Evolutionary conservation across 441 rosid genomes (phyloP).

Genomic region (Bruguiera hainesii): DNA sequence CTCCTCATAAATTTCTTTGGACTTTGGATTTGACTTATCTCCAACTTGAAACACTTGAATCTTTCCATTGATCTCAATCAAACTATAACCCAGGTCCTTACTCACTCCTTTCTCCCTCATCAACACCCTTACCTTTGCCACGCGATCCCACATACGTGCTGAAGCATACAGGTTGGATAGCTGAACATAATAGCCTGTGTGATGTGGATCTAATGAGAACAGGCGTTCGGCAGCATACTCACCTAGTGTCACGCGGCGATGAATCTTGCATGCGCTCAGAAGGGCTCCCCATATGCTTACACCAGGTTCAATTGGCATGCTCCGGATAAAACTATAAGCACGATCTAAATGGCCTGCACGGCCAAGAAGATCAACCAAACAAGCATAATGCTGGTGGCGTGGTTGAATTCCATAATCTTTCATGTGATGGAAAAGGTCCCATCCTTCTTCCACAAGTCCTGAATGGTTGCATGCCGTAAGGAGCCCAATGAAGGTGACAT

Average conservation of each 20-base stretch:
- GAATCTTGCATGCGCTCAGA: slow-evolving; percentile 67
- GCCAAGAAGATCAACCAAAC: slow-evolving; percentile 76
- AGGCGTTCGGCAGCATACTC: slow-evolving; percentile 65
- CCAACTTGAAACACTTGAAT: slow-evolving; percentile 60
- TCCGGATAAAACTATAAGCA: slow-evolving; percentile 55
- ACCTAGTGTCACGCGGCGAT: slow-evolving; percentile 57
- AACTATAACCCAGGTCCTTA: slow-evolving; percentile 65
- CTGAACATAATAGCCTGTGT: slow-evolving; percentile 75
- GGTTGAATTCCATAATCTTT: slow-evolving; percentile 50
- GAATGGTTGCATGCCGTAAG: slow-evolving; percentile 74
- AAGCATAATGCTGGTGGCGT: slow-evolving; percentile 72
- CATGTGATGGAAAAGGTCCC: slow-evolving; percentile 67
- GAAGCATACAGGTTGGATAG: slow-evolving; percentile 85
- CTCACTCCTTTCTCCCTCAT: slow-evolving; percentile 62
- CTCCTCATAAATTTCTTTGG: slow-evolving; percentile 47
- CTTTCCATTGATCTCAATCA: slow-evolving; percentile 60
- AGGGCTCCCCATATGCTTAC: slow-evolving; percentile 75
- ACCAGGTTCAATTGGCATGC: slow-evolving; percentile 65
- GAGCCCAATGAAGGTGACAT: slow-evolving; percentile 69
- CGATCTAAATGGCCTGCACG: slow-evolving; percentile 56
- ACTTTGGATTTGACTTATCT: slow-evolving; percentile 61
- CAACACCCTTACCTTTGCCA: slow-evolving; percentile 48
- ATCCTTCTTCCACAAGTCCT: slow-evolving; percentile 64
- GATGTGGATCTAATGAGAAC: slow-evolving; percentile 57
- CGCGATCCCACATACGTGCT: slow-evolving; percentile 53